Percentiles rank a stretch among this genome's conserved stretches.
phyloP scores from a whole-genome alignment of 1,284 basidiomycete genomes.

The Fomitopsis pinicola region DNA sequence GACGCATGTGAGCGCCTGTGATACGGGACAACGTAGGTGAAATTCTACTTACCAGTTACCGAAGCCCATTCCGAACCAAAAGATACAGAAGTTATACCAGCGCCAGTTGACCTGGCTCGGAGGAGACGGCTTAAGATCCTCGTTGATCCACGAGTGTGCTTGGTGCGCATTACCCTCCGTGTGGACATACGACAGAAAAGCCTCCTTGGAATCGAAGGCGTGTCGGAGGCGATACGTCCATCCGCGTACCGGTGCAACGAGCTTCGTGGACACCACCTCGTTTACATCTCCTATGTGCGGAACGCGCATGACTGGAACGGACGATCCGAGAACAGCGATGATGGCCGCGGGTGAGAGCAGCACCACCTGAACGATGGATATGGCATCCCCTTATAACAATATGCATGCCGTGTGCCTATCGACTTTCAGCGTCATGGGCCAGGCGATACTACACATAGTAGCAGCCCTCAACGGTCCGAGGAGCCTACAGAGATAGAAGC shows the following conservation, averaged over 20 bases:
- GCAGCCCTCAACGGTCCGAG: too few species aligned
- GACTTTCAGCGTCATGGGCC: too few species aligned
- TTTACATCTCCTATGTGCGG: neutral
- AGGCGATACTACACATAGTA: too few species aligned
- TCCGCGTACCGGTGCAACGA: constrained; percentile 5
- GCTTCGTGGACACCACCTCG: neutral
- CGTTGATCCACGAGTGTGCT: constrained; percentile 19
- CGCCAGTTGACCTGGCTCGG: constrained; percentile 19
- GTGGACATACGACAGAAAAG: constrained; percentile 16
- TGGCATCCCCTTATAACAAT: neutral
- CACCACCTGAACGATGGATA: neutral
- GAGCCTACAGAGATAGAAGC: too few species aligned
- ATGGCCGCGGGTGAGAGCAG: neutral
- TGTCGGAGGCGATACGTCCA: constrained; percentile 15
- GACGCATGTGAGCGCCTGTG: neutral
- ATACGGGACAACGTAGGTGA: neutral
- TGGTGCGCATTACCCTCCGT: constrained; percentile 17
- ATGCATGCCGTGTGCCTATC: too few species aligned
- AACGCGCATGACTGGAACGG: neutral
- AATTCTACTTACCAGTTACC: constrained; percentile 20
- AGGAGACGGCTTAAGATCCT: constrained; percentile 22
- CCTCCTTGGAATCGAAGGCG: constrained; percentile 13
- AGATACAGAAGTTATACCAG: constrained; percentile 22
- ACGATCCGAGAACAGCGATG: neutral
- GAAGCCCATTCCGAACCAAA: constrained; percentile 24